These are phyloP conservation scores for Ocimum tenuiflorum DNA, from an alignment of 257 asterid species.

Conservation along the genomic window DNA sequence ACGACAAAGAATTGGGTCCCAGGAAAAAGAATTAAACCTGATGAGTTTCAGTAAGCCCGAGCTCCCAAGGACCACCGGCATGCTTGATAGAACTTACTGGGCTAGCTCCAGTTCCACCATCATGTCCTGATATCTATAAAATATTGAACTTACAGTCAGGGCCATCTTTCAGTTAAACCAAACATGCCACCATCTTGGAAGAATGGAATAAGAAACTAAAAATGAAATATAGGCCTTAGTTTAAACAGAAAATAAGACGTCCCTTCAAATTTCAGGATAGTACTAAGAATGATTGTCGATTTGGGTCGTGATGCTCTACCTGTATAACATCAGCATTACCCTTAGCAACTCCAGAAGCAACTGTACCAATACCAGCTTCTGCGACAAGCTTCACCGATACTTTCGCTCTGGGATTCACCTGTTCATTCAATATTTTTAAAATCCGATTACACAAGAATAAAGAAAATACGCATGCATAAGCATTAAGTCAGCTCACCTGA, in stretches of 20 bases:
- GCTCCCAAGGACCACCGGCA: slow-evolving; percentile 99
- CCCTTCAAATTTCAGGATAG: background rate
- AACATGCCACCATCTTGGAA: background rate
- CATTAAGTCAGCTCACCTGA: slow-evolving; percentile 51
- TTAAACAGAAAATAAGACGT: background rate
- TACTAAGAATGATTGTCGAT: background rate
- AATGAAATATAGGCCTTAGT: background rate
- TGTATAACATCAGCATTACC: slow-evolving; percentile 97
- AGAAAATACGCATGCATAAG: background rate
- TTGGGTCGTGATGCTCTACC: slow-evolving; percentile 34
- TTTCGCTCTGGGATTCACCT: slow-evolving; percentile 96
- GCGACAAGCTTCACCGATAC: slow-evolving; percentile 97
- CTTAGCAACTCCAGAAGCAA: slow-evolving; percentile 99
- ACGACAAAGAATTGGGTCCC: background rate
- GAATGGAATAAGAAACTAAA: background rate
- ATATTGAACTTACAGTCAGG: slow-evolving; percentile 3
- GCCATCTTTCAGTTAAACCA: background rate
- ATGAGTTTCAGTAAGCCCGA: slow-evolving; percentile 93
- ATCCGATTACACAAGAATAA: slow-evolving; percentile 5
- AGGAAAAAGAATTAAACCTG: slow-evolving; percentile 50
- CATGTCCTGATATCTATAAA: slow-evolving; percentile 94
- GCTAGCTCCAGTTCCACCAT: slow-evolving; percentile 99
- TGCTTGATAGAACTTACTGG: slow-evolving; percentile 98
- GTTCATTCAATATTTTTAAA: slow-evolving; percentile 22
- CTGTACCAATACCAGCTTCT: slow-evolving; percentile 99